These are phyloP conservation scores for Verticillium klebahnii DNA, from an alignment of 2,329 filamentous ascomycete species.

Conservation along the genomic window DNA sequence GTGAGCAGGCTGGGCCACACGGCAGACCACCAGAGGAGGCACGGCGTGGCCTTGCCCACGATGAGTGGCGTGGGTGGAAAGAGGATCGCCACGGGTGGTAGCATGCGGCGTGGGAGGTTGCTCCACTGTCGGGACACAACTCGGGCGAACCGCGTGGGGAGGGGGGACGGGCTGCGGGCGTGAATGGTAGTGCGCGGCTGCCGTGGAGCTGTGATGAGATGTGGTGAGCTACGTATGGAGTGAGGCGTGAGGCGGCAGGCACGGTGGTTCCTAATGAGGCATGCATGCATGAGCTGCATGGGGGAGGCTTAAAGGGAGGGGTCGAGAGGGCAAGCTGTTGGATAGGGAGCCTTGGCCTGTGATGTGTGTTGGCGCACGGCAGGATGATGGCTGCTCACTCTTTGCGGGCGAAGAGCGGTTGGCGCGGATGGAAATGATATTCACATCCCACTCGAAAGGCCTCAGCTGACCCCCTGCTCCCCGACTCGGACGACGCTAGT, in stretches of 20 bases:
- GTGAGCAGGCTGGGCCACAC: not conserved
- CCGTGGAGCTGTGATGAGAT: conserved; percentile 10
- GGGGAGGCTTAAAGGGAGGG: conserved; percentile 8
- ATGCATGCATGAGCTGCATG: conserved; percentile 1
- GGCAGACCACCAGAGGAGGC: not conserved
- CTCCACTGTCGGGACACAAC: conserved; percentile 3
- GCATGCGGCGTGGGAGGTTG: conserved; percentile 7
- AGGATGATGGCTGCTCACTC: not conserved
- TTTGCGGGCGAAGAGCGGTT: not conserved
- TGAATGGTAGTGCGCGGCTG: conserved; percentile 8
- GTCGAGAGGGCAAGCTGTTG: conserved; percentile 3
- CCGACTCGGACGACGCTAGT: not conserved
- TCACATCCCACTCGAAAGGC: not conserved
- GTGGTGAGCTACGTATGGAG: not conserved
- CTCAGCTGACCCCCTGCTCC: not conserved
- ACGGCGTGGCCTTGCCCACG: not conserved
- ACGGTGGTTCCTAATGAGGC: not conserved
- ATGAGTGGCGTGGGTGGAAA: not conserved
- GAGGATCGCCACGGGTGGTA: conserved; percentile 1
- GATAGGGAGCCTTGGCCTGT: conserved; percentile 5
- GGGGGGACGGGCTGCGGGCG: conserved; percentile 1
- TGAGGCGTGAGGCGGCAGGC: not conserved
- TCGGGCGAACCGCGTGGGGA: conserved; percentile 7
- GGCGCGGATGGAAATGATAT: not conserved
- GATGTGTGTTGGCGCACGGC: conserved; percentile 4